A percentile compares a stretch with the other conserved stretches of the same genome.
These are phyloP conservation scores for Xylaria sp. DNA, from an alignment of 2,329 filamentous ascomycete genomes.

Conservation along the genomic window DNA sequence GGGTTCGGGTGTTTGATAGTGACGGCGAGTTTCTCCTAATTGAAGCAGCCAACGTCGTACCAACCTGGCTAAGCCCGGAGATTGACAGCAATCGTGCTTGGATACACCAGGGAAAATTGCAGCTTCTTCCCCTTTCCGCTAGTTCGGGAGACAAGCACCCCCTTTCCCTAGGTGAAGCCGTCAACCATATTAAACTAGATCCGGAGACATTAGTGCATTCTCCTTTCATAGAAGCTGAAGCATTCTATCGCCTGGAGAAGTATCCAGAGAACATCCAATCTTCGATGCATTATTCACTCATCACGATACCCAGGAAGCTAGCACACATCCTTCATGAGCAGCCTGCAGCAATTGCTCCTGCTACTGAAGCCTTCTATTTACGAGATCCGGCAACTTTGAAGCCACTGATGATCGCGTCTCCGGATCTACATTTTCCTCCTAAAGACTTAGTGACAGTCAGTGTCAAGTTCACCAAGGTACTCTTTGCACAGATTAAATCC, in stretches of 20 bases:
- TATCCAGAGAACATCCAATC: conserved; percentile 81
- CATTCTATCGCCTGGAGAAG: conserved; percentile 86
- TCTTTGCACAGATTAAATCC: conserved; percentile 89
- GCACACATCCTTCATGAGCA: conserved; percentile 81
- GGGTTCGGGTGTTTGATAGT: conserved; percentile 84
- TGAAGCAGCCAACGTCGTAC: conserved; percentile 88
- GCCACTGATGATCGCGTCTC: conserved; percentile 67
- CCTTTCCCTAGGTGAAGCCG: conserved; percentile 72
- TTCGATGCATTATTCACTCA: conserved; percentile 78
- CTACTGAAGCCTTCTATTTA: conserved; percentile 91
- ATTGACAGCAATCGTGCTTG: conserved; percentile 89
- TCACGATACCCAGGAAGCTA: conserved; percentile 82
- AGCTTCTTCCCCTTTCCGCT: conserved; percentile 72
- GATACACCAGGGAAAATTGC: conserved; percentile 81
- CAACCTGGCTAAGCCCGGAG: conserved; percentile 91
- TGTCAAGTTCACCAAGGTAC: conserved; percentile 84
- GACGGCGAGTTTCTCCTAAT: conserved; percentile 97
- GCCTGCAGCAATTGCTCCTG: conserved; percentile 81
- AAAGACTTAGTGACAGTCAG: conserved; percentile 82
- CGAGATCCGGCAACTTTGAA: conserved; percentile 82
- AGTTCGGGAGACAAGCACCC: conserved; percentile 51
- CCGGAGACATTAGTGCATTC: conserved; percentile 74
- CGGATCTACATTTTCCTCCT: conserved; percentile 73
- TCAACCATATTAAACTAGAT: conserved; percentile 66
- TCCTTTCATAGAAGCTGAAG: conserved; percentile 81